phyloP scores from a whole-genome alignment of 1,139 yeast species.

The Lodderomyces pseudojiufengensis region DNA sequence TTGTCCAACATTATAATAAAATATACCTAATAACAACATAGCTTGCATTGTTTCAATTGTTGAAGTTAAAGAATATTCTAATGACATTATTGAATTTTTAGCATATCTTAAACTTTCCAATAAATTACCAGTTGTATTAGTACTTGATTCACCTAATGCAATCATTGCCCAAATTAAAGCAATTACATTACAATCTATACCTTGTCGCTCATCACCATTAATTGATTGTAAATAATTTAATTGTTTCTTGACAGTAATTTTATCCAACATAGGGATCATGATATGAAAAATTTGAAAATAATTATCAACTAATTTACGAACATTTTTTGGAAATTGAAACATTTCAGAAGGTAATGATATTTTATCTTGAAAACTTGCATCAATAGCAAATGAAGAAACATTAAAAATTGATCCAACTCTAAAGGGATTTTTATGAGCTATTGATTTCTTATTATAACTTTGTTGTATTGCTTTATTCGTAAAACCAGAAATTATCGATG shows the following conservation, averaged over 20 bases:
- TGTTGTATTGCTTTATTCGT: conserved; percentile 16
- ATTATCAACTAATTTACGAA: conserved; percentile 15
- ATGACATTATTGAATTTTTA: conserved; percentile 20
- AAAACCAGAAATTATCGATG: conserved; percentile 23
- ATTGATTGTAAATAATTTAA: conserved; percentile 12
- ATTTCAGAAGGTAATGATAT: conserved; percentile 17
- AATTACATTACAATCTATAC: conserved; percentile 18
- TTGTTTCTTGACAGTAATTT: conserved; percentile 17
- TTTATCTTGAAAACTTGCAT: conserved; percentile 15
- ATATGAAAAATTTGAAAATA: conserved; percentile 20
- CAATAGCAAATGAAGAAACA: conserved; percentile 18
- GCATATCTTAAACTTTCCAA: conserved; percentile 15
- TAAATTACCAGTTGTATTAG: conserved; percentile 9
- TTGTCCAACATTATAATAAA: conserved; percentile 21
- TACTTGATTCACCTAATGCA: conserved; percentile 17
- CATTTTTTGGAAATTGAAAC: conserved; percentile 18
- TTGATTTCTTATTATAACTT: conserved; percentile 9
- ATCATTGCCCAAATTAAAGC: conserved; percentile 23
- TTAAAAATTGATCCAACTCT: conserved; percentile 24
- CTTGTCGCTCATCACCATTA: conserved; percentile 7
- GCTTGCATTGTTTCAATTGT: conserved; percentile 26
- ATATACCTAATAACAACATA: conserved; percentile 20
- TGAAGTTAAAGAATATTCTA: conserved; percentile 21
- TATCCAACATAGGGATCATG: conserved; percentile 23
- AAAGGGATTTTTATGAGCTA: conserved; percentile 17